phyloP scores from a whole-genome alignment of 202 grass and related monocot genomes.

The Carex arenaria region DNA sequence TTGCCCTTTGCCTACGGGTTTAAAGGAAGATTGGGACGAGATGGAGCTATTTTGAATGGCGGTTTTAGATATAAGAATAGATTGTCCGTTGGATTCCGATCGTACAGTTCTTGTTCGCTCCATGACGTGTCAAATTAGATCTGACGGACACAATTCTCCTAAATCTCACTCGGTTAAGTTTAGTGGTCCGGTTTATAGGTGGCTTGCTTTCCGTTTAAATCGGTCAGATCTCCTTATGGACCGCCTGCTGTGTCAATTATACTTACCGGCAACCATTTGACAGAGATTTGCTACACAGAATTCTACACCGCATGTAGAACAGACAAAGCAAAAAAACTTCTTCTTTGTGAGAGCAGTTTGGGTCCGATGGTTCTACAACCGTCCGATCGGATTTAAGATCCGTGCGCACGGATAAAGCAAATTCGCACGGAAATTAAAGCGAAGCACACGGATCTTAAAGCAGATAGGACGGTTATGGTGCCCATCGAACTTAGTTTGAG shows the following conservation, averaged over 20 bases:
- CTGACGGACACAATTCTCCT: not conserved
- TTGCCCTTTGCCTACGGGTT: not conserved
- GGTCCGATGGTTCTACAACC: too few relatives aligned
- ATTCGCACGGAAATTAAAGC: too few relatives aligned
- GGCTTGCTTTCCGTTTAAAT: not conserved
- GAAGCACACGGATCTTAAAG: too few relatives aligned
- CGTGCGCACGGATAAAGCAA: too few relatives aligned
- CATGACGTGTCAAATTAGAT: slow-evolving; percentile 14
- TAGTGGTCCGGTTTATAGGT: not conserved
- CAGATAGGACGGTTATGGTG: too few relatives aligned
- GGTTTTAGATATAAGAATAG: not conserved
- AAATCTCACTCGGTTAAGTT: not conserved
- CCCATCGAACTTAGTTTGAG: too few relatives aligned
- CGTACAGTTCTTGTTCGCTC: not conserved
- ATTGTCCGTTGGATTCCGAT: not conserved
- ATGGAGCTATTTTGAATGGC: not conserved
- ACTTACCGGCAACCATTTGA: not conserved
- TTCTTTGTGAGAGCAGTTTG: too few relatives aligned
- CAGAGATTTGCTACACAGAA: not conserved
- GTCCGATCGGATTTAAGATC: too few relatives aligned
- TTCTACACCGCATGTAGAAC: not conserved
- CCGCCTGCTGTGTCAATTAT: not conserved
- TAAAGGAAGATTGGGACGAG: not conserved
- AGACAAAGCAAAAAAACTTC: not conserved
- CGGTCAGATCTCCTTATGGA: not conserved